phyloP scores from a whole-genome alignment of 2,329 filamentous ascomycete species.

The Fusarium circinatum region DNA sequence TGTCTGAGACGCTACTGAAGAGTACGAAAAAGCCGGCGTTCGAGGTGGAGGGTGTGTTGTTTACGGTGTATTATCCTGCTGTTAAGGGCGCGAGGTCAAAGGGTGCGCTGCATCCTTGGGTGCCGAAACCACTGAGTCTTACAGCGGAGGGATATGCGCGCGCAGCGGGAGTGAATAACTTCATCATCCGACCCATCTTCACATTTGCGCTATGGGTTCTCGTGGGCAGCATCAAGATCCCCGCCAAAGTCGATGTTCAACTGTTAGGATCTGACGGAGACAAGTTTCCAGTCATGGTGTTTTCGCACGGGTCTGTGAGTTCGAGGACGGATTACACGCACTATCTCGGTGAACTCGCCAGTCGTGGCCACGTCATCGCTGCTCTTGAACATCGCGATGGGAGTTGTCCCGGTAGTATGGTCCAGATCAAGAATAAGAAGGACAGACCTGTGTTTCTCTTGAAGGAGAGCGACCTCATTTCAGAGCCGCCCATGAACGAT shows the following conservation, averaged over 20 bases:
- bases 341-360: conserved; percentile 61
- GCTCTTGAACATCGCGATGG: conserved; percentile 64
- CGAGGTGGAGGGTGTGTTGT: conserved; percentile 58
- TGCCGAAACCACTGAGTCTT: conserved; percentile 55
- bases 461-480: conserved; percentile 47
- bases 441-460: conserved; percentile 51
- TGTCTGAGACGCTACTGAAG: conserved; percentile 50
- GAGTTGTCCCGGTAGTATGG: conserved; percentile 57
- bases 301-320: conserved; percentile 63
- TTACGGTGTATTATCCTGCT: conserved; percentile 61
- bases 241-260: conserved; percentile 59
- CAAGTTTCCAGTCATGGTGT: conserved; percentile 58
- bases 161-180: conserved; percentile 56
- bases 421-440: conserved; percentile 47
- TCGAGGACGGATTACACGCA: conserved; percentile 63
- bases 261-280: conserved; percentile 45
- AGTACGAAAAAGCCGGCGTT: conserved; percentile 53
- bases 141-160: conserved; percentile 59
- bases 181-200: conserved; percentile 55
- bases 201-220: conserved; percentile 55
- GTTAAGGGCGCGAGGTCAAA: conserved; percentile 41
- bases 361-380: conserved; percentile 60
- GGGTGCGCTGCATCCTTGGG: conserved; percentile 54
- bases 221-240: conserved; percentile 58
- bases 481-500: conserved; percentile 49